These are phyloP conservation scores for Metarhizium humberi DNA, from an alignment of 2,329 filamentous ascomycete species.

Conservation along the genomic window DNA sequence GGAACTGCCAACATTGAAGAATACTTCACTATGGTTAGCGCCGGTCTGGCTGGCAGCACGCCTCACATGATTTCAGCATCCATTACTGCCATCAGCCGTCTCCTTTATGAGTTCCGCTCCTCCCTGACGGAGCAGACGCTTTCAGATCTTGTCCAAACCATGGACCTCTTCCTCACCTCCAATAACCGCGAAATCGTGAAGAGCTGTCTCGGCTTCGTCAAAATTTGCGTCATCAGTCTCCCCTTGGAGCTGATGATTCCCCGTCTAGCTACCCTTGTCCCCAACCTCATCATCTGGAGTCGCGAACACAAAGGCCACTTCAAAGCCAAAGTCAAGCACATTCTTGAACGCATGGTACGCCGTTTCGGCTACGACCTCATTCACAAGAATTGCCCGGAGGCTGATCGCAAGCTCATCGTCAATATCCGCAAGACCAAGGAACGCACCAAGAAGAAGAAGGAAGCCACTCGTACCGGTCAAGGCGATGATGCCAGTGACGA, in stretches of 20 bases:
- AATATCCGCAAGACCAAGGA: conserved; percentile 96
- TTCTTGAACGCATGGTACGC: conserved; percentile 86
- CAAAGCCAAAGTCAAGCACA: conserved; percentile 95
- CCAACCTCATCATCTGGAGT: conserved; percentile 90
- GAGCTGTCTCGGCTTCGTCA: conserved; percentile 90
- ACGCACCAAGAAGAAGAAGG: conserved; percentile 82
- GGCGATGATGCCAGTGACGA: conserved; percentile 49
- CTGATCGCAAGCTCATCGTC: conserved; percentile 78
- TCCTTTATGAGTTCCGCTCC: conserved; percentile 83
- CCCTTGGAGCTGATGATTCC: conserved; percentile 71
- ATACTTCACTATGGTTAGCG: conserved; percentile 97
- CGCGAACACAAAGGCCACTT: conserved; percentile 98
- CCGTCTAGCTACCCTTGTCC: conserved; percentile 67
- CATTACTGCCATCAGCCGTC: conserved; percentile 89
- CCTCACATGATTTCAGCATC: conserved; percentile 97
- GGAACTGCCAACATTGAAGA: conserved; percentile 81
- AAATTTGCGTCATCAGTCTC: conserved; percentile 84
- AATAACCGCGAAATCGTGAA: conserved; percentile 96
- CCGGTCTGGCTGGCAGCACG: conserved; percentile 82
- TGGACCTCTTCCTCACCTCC: conserved; percentile 91
- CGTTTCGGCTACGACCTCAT: conserved; percentile 79
- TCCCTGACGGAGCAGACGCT: conserved; percentile 61
- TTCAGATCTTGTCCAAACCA: conserved; percentile 80
- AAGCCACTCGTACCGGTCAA: conserved; percentile 48
- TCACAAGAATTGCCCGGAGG: conserved; percentile 72